Evolutionary conservation across 768 basidiomycete species (phyloP), one percentile per base, ranked within the genome.

Genomic region (Russula lepida): DNA sequence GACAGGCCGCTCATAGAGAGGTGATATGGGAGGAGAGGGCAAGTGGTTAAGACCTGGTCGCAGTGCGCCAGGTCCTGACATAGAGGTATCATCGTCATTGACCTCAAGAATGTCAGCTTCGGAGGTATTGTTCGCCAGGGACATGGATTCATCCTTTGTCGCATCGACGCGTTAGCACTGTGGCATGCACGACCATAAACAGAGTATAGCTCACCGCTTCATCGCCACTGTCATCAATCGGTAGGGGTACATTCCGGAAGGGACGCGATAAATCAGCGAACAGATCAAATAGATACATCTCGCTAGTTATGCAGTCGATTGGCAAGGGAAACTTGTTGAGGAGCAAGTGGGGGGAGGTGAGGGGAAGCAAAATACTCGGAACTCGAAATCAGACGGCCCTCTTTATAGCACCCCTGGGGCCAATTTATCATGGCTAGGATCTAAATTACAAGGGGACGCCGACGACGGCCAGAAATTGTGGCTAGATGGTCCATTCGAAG

Each of bases 221-320:
- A 32, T 62, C 60, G 25, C 56, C 60, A 35, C 55, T 57, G 43
- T 57, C 55, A 19, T 52, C 60, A 9, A 62, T 53, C 13, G 21
- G 33, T 15, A 21, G 19, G n/a, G 19, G 8, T 15, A 27, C 4
- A 17, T 33, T 11, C 50, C 60, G 28, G 43, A 57, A 62, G 33
- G 60, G 35, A 39, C 41, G 49, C 23, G 48, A 17, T 1, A 51
- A 28, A n/a, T 54, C 44, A 11, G 55, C 11, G 27, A 62, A 39
- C 27, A 62, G 19, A 19, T 52, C 28, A 12, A 62, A 57, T 11
- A 33, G 49, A 47, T 52, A 57, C 55, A 62, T 62, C 44, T 53
- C 21, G 17, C 0, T 13, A 44, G 11, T 32, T 7, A 25, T 13
- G 13, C n/a, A 23, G 28, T 51, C 25, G 9, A 28, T 33, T 51